Conservation (phyloP, 768 basidiomycete species). For the Mycena metata region DNA sequence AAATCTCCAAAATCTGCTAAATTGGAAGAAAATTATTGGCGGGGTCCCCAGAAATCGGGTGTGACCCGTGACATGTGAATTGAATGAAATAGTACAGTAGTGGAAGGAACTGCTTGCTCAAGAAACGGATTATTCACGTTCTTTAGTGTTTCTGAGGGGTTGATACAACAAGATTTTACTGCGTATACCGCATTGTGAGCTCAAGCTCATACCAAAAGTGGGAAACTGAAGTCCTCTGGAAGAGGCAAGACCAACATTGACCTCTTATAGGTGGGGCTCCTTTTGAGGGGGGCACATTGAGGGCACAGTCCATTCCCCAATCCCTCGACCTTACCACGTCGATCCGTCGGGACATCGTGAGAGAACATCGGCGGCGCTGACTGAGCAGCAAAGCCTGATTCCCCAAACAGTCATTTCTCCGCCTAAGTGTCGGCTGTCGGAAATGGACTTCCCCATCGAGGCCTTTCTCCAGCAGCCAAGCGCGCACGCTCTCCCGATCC, state of each 20-base stretch:
- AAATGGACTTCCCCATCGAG: too few relatives aligned
- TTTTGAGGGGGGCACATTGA: not conserved
- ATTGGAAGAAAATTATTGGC: too few relatives aligned
- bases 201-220: not conserved
- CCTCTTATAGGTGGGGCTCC: not conserved
- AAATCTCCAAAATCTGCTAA: too few relatives aligned
- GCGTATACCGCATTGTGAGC: not conserved
- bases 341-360: constrained; percentile 4
- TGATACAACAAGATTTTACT: too few relatives aligned
- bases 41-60: too few relatives aligned
- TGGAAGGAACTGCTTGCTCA: too few relatives aligned
- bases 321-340: not conserved
- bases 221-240: not conserved
- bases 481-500: too few relatives aligned
- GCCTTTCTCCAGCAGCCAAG: too few relatives aligned
- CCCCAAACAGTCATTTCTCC: not conserved
- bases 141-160: constrained; percentile 8
- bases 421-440: constrained; percentile 2
- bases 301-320: not conserved
- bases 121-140: not conserved
- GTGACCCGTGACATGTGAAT: too few relatives aligned
- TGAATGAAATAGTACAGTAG: too few relatives aligned
- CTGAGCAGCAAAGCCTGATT: not conserved
- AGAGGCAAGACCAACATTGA: not conserved
- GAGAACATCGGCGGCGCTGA: not conserved